These are phyloP conservation scores for Hypoxylon lenormandii DNA, from an alignment of 495 filamentous ascomycete species.

Conservation along the genomic window DNA sequence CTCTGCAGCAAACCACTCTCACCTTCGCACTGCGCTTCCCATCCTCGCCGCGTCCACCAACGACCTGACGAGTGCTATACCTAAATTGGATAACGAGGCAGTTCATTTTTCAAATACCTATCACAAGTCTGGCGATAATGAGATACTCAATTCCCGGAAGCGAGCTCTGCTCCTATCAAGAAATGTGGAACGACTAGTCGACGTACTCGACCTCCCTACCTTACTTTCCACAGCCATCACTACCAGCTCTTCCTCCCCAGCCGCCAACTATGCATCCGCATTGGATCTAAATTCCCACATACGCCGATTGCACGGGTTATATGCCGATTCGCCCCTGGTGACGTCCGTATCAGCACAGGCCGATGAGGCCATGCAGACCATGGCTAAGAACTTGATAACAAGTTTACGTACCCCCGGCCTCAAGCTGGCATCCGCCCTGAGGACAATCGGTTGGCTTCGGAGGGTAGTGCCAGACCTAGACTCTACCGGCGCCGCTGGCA, in stretches of 20 bases:
- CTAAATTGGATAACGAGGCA: constrained; percentile 81
- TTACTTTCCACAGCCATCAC: constrained; percentile 74
- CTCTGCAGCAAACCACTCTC: constrained; percentile 80
- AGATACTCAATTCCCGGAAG: constrained; percentile 77
- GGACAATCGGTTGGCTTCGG: constrained; percentile 91
- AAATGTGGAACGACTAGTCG: constrained; percentile 89
- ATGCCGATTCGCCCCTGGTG: constrained; percentile 81
- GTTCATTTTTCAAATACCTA: constrained; percentile 85
- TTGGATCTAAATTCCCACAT: constrained; percentile 95
- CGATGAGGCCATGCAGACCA: constrained; percentile 86
- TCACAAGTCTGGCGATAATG: constrained; percentile 75
- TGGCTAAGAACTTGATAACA: constrained; percentile 85
- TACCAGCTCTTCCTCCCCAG: constrained; percentile 56
- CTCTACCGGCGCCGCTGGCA: constrained; percentile 57
- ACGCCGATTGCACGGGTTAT: constrained; percentile 82
- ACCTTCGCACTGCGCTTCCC: constrained; percentile 74
- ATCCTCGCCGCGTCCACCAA: constrained; percentile 71
- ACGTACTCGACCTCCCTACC: constrained; percentile 90
- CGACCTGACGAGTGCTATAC: constrained; percentile 76
- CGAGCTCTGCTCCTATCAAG: constrained; percentile 85
- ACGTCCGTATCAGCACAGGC: constrained; percentile 78
- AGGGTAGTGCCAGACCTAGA: constrained; percentile 86
- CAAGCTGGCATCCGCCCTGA: constrained; percentile 89
- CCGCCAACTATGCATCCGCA: constrained; percentile 83
- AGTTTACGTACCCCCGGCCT: constrained; percentile 79